Evolutionary conservation across 2,329 filamentous ascomycete genomes (phyloP), one percentile per base, ranked within the genome.

Genomic region (Chaetomiaceae sp.): DNA sequence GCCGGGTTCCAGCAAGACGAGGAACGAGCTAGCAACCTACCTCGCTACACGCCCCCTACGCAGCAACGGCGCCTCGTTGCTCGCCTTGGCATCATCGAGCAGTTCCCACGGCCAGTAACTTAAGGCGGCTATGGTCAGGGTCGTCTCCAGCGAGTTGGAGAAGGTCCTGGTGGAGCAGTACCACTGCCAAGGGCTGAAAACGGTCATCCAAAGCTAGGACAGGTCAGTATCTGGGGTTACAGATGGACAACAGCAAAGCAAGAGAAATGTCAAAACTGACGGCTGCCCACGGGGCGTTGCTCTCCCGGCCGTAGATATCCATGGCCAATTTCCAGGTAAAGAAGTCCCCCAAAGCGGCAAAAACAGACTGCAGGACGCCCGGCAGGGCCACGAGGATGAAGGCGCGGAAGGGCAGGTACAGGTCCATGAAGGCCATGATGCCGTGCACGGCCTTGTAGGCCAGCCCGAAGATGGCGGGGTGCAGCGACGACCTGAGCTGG

Each of bases 71-170:
- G 69, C 66, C 47, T 64, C 64, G 58, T 72, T 72, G 40, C 62
- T 60, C 7, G 61, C 55, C 17, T 64, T 60, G 8, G 65, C 60
- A 36, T 67, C 65, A 33, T 68, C 63, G 30, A 83, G 72, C 65
- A 87, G 75, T 47, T 79, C 72, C 90, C 93, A 97, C 11, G 93
- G 91, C 86, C 88, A 97, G 57, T 83, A 79, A 62, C 81, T 81
- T 37, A 97, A 71, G 2, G 89, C 91, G 58, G 81, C 74, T 49
- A 86, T 73, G 4, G 91, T 96, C 56, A 98, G 69, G 1, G 86
- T 86, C n/a, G 85, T 88, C 71, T 98, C 93, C 4, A 97, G 71
- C 42, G 84, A 93, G 68, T 98, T 98, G 45, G 91, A 96, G 60
- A 98, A 84, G 1, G 93, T 95, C 38, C 93, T 79, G 0, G 89